phyloP scores from a whole-genome alignment of 169 alveolate species.

The Miamiensis avidus region DNA sequence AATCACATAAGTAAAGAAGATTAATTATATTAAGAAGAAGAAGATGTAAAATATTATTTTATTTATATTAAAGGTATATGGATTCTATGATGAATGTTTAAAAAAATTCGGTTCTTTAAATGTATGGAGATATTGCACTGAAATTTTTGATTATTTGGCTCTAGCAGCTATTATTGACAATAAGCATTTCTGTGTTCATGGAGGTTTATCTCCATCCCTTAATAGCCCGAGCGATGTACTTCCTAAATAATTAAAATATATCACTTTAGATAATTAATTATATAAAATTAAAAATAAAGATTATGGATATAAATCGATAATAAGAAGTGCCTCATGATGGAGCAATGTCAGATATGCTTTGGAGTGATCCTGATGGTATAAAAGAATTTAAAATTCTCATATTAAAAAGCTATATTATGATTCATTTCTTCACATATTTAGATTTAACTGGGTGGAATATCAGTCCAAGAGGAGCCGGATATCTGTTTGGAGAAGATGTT shows the following conservation, averaged over 20 bases:
- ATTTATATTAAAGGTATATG: slow-evolving; percentile 87
- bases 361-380: slow-evolving; percentile 99
- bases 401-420: neutral
- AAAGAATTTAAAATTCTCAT: neutral
- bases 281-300: slow-evolving; percentile 21
- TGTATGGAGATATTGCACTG: slow-evolving; percentile 98
- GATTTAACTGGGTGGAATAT: slow-evolving; percentile 98
- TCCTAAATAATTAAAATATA: neutral
- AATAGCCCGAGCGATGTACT: slow-evolving; percentile 89
- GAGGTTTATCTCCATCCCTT: slow-evolving; percentile 98
- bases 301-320: slow-evolving; percentile 92
- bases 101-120: slow-evolving; percentile 98
- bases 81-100: slow-evolving; percentile 99
- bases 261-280: neutral
- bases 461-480: slow-evolving; percentile 99
- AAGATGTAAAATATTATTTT: neutral
- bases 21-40: too few relatives aligned
- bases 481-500: slow-evolving; percentile 98
- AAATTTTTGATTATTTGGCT: slow-evolving; percentile 97
- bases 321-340: slow-evolving; percentile 99
- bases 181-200: slow-evolving; percentile 97
- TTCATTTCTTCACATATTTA: neutral
- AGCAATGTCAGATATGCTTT: slow-evolving; percentile 99
- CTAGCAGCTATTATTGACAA: slow-evolving; percentile 97
- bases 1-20: slow-evolving; percentile 90